Base-by-base conservation (phyloP, 345 rosid species). In the Lumnitzera racemosa region DNA sequence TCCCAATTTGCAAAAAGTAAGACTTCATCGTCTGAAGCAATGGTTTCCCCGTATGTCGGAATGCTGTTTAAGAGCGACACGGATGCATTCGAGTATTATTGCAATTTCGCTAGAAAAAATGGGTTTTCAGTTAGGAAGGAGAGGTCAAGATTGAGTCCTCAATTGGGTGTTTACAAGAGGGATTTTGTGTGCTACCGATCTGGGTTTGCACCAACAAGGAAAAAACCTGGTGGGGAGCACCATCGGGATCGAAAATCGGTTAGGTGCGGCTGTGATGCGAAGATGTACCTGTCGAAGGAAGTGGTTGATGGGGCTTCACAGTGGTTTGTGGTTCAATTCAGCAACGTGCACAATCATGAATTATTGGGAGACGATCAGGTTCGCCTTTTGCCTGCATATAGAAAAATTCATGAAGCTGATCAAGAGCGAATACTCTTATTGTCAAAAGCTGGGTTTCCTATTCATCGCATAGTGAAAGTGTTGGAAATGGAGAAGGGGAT, bases 121-220 rank as follows among this genome's bases (percentile, higher is more conserved):
- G 98, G 96, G 15, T 92, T 92, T 63, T 92, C 98, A 7, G 85
- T 92, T 54, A 72, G 98, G 51, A 89, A 92, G 74, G 98, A 96
- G 0, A 80, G 96, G 12, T 92, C 96, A 47, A 92, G 96, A 0
- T 94, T 83, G 66, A 89, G 96, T 71, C 96, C 81, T 62, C 81
- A 87, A 74, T 70, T 92, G 64, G 98, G 98, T 20, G 67, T 92
- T 29, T 92, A 92, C 59, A 68, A 96, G 56, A 68, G 96, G 66
- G 98, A 92, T 74, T 92, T 92, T 74, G 96, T 92, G 69, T 92
- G 98, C 61, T 84, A 89, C 57, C 89, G 98, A 23, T 89, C 98
- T 63, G 98, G 96, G 46, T 92, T 89, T 68, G 87, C 87, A 70
- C 96, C 87, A 60, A 94, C 96, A 2, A 70, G 98, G 43, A 92